A percentile compares a stretch with the other conserved stretches of the same genome.
Evolutionary conservation across 148 eudicot species (phyloP).

Genomic region (Persicaria tinctoria): DNA sequence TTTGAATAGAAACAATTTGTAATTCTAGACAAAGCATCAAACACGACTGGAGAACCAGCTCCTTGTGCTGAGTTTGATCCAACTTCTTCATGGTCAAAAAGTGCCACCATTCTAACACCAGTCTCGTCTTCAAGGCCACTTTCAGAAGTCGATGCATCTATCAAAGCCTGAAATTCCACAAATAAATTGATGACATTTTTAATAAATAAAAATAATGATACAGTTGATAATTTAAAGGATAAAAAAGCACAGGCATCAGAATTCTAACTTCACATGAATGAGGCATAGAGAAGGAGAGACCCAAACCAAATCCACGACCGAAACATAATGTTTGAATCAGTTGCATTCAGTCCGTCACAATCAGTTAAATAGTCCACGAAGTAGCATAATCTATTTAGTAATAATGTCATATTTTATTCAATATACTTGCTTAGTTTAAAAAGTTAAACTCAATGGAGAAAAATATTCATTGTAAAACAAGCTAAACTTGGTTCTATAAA

Average conservation of each 20-base stretch:
- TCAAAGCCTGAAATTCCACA: constrained; percentile 58
- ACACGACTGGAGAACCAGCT: constrained; percentile 95
- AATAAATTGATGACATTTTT: neutral
- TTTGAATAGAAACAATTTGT: constrained; percentile 57
- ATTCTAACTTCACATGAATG: neutral
- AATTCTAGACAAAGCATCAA: constrained; percentile 84
- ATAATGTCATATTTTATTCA: neutral
- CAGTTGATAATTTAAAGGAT: neutral
- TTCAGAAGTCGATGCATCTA: constrained; percentile 70
- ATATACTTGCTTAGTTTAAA: neutral
- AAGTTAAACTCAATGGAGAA: neutral
- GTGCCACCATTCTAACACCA: constrained; percentile 89
- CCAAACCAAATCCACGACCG: neutral
- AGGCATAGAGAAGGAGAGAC: neutral
- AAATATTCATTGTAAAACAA: neutral
- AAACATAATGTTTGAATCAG: neutral
- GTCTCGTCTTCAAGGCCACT: constrained; percentile 75
- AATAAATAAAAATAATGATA: neutral
- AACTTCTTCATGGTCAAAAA: constrained; percentile 96
- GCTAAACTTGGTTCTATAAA: neutral
- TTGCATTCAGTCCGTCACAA: neutral
- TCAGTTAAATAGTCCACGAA: neutral
- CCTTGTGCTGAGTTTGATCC: constrained; percentile 99
- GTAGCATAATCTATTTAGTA: neutral
- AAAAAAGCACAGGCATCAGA: neutral